phyloP scores from a whole-genome alignment of 129 eudicot species.

The Smallanthus sonchifolius region DNA sequence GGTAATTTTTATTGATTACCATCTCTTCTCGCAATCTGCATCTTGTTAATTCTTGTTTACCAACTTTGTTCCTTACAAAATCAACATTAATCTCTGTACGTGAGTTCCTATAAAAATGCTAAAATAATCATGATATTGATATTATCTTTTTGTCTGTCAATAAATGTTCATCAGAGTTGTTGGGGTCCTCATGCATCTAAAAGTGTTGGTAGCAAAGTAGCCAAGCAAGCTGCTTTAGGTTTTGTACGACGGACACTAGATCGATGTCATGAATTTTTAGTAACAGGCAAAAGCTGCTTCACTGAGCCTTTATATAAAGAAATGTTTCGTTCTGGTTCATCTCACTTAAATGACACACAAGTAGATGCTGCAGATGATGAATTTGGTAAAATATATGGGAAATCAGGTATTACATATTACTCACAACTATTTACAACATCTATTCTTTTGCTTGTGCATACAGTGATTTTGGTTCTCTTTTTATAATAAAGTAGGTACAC shows the following conservation, averaged over 20 bases:
- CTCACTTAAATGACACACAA: constrained; percentile 44
- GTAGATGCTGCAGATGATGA: constrained; percentile 41
- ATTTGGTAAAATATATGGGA: constrained; percentile 38
- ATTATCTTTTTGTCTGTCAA: not conserved
- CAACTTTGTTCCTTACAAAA: constrained; percentile 4
- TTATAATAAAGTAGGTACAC: constrained; percentile 39
- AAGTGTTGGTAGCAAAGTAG: constrained; percentile 68
- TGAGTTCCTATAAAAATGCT: not conserved
- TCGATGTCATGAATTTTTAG: constrained; percentile 55
- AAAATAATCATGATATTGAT: constrained; percentile 14
- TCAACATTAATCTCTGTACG: constrained; percentile 5
- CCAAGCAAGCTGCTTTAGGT: constrained; percentile 75
- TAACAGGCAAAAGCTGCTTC: constrained; percentile 77
- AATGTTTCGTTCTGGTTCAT: constrained; percentile 49
- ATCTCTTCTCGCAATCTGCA: constrained; percentile 6
- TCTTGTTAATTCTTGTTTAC: not conserved
- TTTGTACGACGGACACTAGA: constrained; percentile 58
- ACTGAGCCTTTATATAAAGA: constrained; percentile 52
- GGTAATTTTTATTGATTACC: constrained; percentile 38
- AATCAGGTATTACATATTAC: constrained; percentile 7
- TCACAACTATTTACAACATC: not conserved
- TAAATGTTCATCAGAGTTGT: constrained; percentile 51
- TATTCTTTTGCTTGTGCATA: constrained; percentile 10
- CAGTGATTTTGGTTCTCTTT: constrained; percentile 17
- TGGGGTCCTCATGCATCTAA: constrained; percentile 74